These are phyloP conservation scores for Fusarium dlaminii DNA, from an alignment of 2,329 filamentous ascomycete genomes.

Conservation along the genomic window DNA sequence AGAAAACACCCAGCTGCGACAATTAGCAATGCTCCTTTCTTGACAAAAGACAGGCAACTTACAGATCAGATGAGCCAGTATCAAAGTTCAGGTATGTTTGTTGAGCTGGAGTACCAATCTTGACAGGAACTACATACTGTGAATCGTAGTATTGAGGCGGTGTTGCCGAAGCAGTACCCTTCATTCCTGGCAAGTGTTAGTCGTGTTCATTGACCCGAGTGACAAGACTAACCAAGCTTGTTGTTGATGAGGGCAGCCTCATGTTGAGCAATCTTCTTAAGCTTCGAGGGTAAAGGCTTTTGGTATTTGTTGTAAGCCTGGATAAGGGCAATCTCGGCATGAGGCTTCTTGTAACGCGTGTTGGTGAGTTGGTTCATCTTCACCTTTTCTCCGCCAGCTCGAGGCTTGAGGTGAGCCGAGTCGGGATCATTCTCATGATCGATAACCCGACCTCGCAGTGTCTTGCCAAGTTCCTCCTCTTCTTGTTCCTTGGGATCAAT, in stretches of 20 bases:
- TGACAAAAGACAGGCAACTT: constrained; percentile 8
- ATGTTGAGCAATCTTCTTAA: constrained; percentile 39
- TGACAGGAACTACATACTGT: constrained; percentile 70
- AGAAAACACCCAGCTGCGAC: constrained; percentile 74
- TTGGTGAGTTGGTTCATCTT: constrained; percentile 49
- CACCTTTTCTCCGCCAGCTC: constrained; percentile 37
- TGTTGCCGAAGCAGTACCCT: constrained; percentile 40
- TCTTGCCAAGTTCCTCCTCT: background rate
- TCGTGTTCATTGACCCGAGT: background rate
- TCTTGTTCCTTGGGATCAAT: constrained; percentile 3
- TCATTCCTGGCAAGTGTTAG: constrained; percentile 4
- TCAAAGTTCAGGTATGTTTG: constrained; percentile 75
- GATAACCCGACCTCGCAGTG: background rate
- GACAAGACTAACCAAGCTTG: constrained; percentile 33
- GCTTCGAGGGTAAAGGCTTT: constrained; percentile 40
- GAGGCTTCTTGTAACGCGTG: constrained; percentile 45
- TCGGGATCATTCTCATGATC: constrained; percentile 6
- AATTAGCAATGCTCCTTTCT: background rate
- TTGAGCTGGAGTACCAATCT: constrained; percentile 66
- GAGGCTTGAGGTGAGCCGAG: constrained; percentile 1
- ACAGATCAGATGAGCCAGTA: constrained; percentile 65
- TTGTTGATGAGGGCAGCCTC: constrained; percentile 31
- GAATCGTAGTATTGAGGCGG: constrained; percentile 55
- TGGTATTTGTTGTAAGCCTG: constrained; percentile 52
- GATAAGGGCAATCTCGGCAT: constrained; percentile 44